Evolutionary conservation across 148 eudicot genomes (phyloP), one percentile per base, ranked within the genome.

Genomic region (Vaccinium vitisidaea): DNA sequence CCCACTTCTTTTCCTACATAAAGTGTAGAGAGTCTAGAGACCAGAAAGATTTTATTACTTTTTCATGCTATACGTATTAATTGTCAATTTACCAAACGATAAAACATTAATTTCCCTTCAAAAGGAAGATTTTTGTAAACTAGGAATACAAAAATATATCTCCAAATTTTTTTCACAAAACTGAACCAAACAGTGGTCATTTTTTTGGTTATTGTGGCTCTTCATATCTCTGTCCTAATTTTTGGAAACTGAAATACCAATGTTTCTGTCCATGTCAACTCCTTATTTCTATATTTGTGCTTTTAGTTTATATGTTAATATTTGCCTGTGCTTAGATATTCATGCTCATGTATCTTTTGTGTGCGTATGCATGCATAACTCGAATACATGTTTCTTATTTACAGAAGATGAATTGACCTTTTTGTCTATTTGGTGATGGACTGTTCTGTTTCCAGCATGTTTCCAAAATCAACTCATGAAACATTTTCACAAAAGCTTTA

Each of bases 401-500:
- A 21, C 19, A 9, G 8, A 27, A 19, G 14, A 19, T 81, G 54
- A 69, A 53, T 25, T 79, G 52, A 30, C 55, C 36, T 84, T 82
- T 19, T 19, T 19, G 32, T 82, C 80, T 67, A 58, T 25, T 80
- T 79, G 25, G 39, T 56, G 7, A 67, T 52, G 78, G 70, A 80
- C 69, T 87, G 25, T 87, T 87, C 36, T 87, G 46, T 82, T 86
- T 88, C 73, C 98, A 97, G 99, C 85, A 97, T 97, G 99, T 97
- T 97, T 88, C 99, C 99, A 73, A 97, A 94, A 89, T 95, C 99
- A 36, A 97, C 98, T 85, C 96, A 94, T 85, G 98, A 97, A 89
- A 97, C 99, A 84, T 97, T 95, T 88, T 92, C 98, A 6, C 88
- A 93, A 83, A 97, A 97, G 93, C 93, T 97, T 82, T 97, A 95